These are phyloP conservation scores for Saccharum hybrid DNA, from an alignment of 202 grass and related monocot species.

Conservation along the genomic window DNA sequence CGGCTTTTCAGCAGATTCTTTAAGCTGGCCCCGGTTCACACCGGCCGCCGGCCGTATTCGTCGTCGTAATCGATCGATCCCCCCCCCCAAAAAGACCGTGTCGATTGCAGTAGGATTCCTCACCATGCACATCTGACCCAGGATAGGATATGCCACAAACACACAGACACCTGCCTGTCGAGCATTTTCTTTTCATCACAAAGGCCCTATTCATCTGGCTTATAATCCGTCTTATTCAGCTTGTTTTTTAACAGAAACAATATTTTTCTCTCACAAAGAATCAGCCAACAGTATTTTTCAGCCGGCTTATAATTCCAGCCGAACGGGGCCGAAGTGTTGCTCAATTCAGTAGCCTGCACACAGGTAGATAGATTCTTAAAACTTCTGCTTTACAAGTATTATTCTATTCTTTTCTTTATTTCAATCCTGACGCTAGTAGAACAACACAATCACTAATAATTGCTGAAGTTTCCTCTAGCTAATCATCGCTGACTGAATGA, in stretches of 20 bases:
- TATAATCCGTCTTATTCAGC: no score
- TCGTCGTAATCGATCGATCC: not conserved
- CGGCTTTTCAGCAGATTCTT: constrained; percentile 32
- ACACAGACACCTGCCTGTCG: not conserved
- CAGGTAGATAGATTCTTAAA: not conserved
- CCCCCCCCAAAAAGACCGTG: not conserved
- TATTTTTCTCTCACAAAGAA: no score
- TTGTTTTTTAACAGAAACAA: no score
- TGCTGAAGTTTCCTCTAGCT: not conserved
- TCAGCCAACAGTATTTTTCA: no score
- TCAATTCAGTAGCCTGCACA: not conserved
- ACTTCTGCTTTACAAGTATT: not conserved
- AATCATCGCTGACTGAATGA: not conserved
- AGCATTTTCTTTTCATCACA: not conserved
- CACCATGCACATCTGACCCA: not conserved
- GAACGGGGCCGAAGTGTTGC: not conserved
- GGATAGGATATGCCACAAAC: not conserved
- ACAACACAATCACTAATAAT: no score
- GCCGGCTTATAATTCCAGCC: no score
- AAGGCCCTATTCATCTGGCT: no score
- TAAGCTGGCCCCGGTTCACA: constrained; percentile 24
- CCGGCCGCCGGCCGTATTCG: not conserved
- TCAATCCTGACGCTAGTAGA: not conserved
- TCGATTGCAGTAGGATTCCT: constrained; percentile 6
- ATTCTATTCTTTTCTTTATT: no score